Conservation (phyloP, 2,329 filamentous ascomycete genomes). For the Penicillium thymicola region DNA sequence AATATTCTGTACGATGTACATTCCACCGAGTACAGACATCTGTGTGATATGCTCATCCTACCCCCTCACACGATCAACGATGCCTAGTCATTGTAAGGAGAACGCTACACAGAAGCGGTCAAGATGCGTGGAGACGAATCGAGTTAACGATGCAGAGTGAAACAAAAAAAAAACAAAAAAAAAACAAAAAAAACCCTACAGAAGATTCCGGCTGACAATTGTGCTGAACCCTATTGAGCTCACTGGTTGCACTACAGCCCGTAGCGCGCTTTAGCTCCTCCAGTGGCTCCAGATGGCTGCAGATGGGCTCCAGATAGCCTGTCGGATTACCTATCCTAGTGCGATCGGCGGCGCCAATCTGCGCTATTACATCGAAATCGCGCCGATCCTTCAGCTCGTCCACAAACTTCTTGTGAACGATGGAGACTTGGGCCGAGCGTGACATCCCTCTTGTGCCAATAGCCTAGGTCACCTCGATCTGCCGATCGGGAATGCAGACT, state of each 20-base stretch:
- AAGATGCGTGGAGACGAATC: constrained; percentile 4
- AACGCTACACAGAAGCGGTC: constrained; percentile 8
- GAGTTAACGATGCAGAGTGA: background rate
- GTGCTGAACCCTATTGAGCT: constrained; percentile 19
- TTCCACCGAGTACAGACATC: background rate
- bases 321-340: constrained; percentile 14
- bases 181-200: constrained; percentile 6
- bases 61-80: background rate
- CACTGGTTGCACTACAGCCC: constrained; percentile 22
- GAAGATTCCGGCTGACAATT: constrained; percentile 19
- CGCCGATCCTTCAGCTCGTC: constrained; percentile 23
- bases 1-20: background rate
- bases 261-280: constrained; percentile 11
- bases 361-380: constrained; percentile 27
- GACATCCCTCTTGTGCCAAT: constrained; percentile 11
- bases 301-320: constrained; percentile 16
- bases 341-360: constrained; percentile 21
- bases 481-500: constrained; percentile 15
- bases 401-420: constrained; percentile 19
- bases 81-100: background rate
- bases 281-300: constrained; percentile 12
- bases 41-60: background rate
- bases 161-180: no score
- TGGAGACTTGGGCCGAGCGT: constrained; percentile 15
- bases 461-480: constrained; percentile 14